Base-by-base conservation (phyloP, 805 yeast species). In the Saccharomyces paradoxus region DNA sequence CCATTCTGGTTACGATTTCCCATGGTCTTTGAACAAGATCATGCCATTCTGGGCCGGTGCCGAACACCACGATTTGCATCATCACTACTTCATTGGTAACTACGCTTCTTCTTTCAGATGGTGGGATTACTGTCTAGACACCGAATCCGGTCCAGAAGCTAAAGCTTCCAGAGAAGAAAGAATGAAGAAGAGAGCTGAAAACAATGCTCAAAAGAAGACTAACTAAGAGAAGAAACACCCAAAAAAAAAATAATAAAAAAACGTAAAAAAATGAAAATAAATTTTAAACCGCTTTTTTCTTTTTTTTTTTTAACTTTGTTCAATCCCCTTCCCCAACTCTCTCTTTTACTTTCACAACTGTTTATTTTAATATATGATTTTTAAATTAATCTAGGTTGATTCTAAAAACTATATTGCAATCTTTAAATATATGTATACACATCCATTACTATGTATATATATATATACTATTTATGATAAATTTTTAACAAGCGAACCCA, bases 31-130 rank as follows among this genome's bases (percentile, higher is more conserved):
- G 67, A 94, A 89, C 74, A 89, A 90, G 69, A 83, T 92, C 73
- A 70, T 92, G 57, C 97, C 97, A 50, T 81, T 94, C 74, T 91
- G 98, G 97, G 96, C 97, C 3, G 98, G 98, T 61, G 97, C 97
- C 24, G 97, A 88, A 66, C 98, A 92, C 73, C 98, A 92, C 71
- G 99, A 92, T 73, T 88, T 88, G 73, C 99, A 92, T 70, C 99
- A 92, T 71, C 96, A 88, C 71, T 90, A 86, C 75, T 92, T 92
- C 74, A 87, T 89, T 63, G 98, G 98, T 61, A 90, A 91, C 73
- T 92, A 89, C 71, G 94, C 97, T 29, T 87, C 96, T 48, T 83
- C 91, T 41, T 94, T 92, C 81, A 85, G 97, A 75, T 88, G 96
- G 89, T 90, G 96, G 95, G 99, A 92, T 74, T 87, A 75, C 73